These are phyloP conservation scores for Zygosaccharomyces sapae DNA, from an alignment of 1,139 yeast genomes.

Conservation along the genomic window DNA sequence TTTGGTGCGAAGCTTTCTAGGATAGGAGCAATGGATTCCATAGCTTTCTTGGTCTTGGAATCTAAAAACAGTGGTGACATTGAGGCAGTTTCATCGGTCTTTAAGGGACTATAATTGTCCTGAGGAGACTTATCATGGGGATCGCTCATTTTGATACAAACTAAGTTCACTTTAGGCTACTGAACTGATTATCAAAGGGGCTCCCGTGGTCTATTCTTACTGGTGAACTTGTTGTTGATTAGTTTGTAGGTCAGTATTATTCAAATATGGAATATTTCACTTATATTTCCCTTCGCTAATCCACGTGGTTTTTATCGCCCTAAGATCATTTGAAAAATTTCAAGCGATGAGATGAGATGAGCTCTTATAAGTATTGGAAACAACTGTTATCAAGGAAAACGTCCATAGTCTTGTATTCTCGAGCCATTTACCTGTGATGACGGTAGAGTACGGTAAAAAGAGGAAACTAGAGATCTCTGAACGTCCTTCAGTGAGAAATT, in stretches of 20 bases:
- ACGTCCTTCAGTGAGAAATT: conserved; percentile 26
- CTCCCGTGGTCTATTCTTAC: no score
- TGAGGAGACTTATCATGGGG: conserved; percentile 3
- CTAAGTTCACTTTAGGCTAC: background rate
- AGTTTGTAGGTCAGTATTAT: no score
- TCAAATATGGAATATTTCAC: no score
- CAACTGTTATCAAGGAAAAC: conserved; percentile 1
- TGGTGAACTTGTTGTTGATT: no score
- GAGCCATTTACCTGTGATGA: conserved; percentile 1
- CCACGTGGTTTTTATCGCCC: no score
- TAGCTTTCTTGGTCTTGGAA: conserved; percentile 48
- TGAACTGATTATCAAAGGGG: background rate
- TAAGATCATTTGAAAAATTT: conserved; percentile 5
- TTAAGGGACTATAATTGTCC: conserved; percentile 3
- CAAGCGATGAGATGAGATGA: conserved; percentile 16
- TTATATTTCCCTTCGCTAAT: no score
- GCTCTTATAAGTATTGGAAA: background rate
- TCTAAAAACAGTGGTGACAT: conserved; percentile 36
- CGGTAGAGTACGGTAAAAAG: conserved; percentile 28
- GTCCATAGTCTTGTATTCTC: conserved; percentile 4
- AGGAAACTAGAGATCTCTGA: conserved; percentile 27
- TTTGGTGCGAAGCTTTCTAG: conserved; percentile 68
- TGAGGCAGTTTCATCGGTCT: conserved; percentile 16
- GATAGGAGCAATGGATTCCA: conserved; percentile 76
- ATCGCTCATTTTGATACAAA: conserved; percentile 4